phyloP scores from a whole-genome alignment of 345 rosid genomes.

The Gossypium raimondii region DNA sequence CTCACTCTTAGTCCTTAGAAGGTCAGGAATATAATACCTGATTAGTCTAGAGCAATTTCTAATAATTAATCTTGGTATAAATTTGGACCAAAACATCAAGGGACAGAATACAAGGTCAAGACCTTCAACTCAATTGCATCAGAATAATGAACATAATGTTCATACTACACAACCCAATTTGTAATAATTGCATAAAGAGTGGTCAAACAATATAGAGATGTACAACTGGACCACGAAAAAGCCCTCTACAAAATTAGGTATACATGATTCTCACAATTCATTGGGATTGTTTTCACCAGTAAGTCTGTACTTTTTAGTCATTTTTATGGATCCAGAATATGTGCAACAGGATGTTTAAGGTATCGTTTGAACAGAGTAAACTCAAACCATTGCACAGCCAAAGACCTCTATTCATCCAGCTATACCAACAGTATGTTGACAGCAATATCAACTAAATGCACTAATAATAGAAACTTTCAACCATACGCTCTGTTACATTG shows the following conservation, averaged over 20 bases:
- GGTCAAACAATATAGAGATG: neutral
- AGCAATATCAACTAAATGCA: neutral
- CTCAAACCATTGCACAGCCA: neutral
- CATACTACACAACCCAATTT: neutral
- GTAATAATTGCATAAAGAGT: neutral
- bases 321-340: neutral
- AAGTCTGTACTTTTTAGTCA: neutral
- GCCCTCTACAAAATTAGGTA: neutral
- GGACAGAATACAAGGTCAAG: neutral
- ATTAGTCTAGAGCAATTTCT: neutral
- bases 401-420: neutral
- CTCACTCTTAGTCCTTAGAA: neutral
- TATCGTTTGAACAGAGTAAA: neutral
- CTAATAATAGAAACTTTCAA: neutral
- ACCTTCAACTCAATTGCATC: neutral
- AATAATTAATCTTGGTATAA: neutral
- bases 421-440: neutral
- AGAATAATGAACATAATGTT: neutral
- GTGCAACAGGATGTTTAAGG: neutral
- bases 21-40: neutral
- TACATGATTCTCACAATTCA: neutral
- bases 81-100: neutral
- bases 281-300: slow-evolving; percentile 5
- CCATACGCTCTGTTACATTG: neutral
- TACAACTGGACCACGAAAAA: neutral